Evolutionary conservation across 257 asterid species (phyloP), one percentile per base, ranked within the genome.

Genomic region (Penstemon newberryi): DNA sequence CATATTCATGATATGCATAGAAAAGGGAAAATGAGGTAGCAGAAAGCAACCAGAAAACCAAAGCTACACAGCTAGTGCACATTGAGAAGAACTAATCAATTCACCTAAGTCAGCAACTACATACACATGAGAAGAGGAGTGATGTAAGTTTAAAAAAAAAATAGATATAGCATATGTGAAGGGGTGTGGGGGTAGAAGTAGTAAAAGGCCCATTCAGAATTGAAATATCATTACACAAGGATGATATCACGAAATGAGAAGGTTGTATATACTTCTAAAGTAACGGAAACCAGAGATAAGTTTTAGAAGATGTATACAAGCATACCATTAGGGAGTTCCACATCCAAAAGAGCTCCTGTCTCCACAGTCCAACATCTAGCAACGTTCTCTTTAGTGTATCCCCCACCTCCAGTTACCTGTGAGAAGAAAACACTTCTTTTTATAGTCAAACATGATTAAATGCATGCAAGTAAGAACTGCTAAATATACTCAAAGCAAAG

Each of bases 391-490:
- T 94, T 94, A 19, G 97, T 94, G 82, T 91, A 94, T 61, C 99
- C 99, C 56, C 99, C 99, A 72, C 99, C 99, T 55, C 99, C 99
- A 79, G 99, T 94, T 57, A 94, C 97, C 99, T 94, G 81, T 67
- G 69, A 65, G 53, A 76, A 60, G 67, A 68, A 64, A 67, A 55
- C 65, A 37, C 54, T 58, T 53, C 33, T 25, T 66, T 37, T 60
- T 42, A 36, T 64, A 62, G 67, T 66, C 58, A 56, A 57, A 13
- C 47, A 66, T 63, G 7, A 18, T 13, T 44, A 60, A 73, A 33
- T 33, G 25, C 11, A 63, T 36, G 70, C 50, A 39, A 65, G 8
- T 45, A 45, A 39, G 49, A 71, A 45, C 50, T 59, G 47, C 51
- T 44, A 53, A 38, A 39, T 41, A 15, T 37, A 59, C 51, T 42